Conservation (phyloP, 2,329 filamentous ascomycete species). For the Aureobasidium sp. region DNA sequence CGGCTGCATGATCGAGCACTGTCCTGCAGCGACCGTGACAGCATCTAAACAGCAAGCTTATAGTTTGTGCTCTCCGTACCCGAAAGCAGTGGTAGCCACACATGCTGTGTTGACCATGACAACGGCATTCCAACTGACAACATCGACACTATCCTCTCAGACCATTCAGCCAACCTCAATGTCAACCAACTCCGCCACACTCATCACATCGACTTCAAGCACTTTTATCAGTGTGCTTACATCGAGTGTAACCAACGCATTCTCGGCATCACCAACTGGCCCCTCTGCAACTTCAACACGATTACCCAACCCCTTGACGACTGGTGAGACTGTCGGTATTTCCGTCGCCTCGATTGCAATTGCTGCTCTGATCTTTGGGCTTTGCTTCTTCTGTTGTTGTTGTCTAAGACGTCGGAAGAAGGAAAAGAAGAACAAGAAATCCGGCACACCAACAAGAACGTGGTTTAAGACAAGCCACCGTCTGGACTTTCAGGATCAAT, state of each 20-base stretch:
- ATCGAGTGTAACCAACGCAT: neutral
- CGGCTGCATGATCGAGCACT: conserved; percentile 15
- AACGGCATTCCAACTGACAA: neutral
- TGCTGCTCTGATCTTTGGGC: conserved; percentile 19
- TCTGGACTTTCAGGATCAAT: conserved; percentile 28
- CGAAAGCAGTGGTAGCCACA: conserved; percentile 20
- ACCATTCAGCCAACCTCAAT: neutral
- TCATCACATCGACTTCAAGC: neutral
- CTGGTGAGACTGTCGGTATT: conserved; percentile 25
- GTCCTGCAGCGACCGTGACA: conserved; percentile 8
- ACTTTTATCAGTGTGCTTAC: neutral
- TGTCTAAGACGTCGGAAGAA: conserved; percentile 8
- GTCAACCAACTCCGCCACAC: neutral
- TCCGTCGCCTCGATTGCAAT: conserved; percentile 24
- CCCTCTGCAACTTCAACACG: neutral
- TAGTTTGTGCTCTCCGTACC: conserved; percentile 20
- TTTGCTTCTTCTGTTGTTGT: conserved; percentile 16
- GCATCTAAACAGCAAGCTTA: conserved; percentile 17
- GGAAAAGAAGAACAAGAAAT: conserved; percentile 4
- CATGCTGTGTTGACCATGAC: conserved; percentile 21
- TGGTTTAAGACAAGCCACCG: conserved; percentile 17
- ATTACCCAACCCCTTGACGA: conserved; percentile 19
- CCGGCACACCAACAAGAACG: neutral
- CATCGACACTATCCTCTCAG: neutral
- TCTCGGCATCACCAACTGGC: neutral